phyloP scores from a whole-genome alignment of 805 yeast species.

The Nakazawaea wyomingensis region DNA sequence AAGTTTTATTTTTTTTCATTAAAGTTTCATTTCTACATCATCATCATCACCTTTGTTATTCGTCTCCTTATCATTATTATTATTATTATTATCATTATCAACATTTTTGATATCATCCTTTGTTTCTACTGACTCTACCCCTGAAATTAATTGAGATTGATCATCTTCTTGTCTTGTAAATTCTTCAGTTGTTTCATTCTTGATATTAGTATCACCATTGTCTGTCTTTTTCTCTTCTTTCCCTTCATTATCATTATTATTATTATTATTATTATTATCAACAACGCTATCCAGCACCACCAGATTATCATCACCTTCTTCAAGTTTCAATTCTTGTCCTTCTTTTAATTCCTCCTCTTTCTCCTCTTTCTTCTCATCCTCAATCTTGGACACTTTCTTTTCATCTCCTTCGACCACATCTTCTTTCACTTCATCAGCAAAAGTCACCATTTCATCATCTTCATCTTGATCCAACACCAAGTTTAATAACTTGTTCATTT shows the following conservation, averaged over 20 bases:
- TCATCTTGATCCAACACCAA: conserved; percentile 1
- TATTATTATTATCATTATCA: too few species aligned
- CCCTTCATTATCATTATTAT: not conserved
- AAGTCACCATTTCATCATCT: not conserved
- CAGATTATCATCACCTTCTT: not conserved
- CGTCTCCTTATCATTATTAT: too few species aligned
- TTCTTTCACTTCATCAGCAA: not conserved
- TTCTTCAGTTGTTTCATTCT: not conserved
- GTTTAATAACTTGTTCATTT: conserved; percentile 31
- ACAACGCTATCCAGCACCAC: too few species aligned
- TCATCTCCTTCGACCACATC: too few species aligned
- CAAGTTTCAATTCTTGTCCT: not conserved
- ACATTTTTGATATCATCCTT: too few species aligned
- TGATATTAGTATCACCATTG: too few species aligned
- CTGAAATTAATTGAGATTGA: not conserved
- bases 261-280: too few species aligned
- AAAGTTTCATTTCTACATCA: not conserved
- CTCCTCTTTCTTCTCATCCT: conserved; percentile 1
- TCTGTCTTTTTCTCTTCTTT: not conserved
- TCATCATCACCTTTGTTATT: too few species aligned
- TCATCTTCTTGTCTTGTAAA: not conserved
- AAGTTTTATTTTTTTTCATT: not conserved
- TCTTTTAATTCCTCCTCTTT: not conserved
- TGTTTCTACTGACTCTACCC: too few species aligned
- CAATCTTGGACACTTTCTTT: too few species aligned